phyloP scores from a whole-genome alignment of 2,329 filamentous ascomycete genomes.

The Emydomyces testavorans region DNA sequence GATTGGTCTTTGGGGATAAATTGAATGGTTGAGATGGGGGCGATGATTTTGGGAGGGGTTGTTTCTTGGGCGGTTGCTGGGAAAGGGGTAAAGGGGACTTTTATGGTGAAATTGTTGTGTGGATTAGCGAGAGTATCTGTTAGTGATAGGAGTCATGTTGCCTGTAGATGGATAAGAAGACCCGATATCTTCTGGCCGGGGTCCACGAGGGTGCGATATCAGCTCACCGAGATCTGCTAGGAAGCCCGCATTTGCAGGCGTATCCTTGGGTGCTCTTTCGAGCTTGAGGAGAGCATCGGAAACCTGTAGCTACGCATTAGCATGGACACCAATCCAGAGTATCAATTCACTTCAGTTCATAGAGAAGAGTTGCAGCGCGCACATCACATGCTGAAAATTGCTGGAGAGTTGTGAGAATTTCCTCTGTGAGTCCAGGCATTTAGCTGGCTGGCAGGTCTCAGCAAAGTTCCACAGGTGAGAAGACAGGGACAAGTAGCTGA shows the following conservation, averaged over 20 bases:
- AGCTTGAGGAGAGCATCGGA: conserved; percentile 64
- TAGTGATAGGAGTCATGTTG: neutral
- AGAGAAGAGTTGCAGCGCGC: conserved; percentile 9
- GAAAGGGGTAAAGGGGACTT: conserved; percentile 30
- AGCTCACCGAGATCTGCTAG: conserved; percentile 49
- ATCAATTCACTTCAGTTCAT: neutral
- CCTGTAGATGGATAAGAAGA: too few species aligned
- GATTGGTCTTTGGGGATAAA: conserved; percentile 49
- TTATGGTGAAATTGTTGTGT: neutral
- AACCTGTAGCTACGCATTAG: conserved; percentile 35
- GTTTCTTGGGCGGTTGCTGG: conserved; percentile 24
- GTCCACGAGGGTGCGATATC: too few species aligned
- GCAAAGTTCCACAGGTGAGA: neutral
- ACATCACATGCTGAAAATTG: conserved; percentile 38
- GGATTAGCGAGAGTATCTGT: conserved; percentile 8
- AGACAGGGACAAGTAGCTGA: too few species aligned
- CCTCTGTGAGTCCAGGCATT: conserved; percentile 17
- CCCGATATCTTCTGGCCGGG: too few species aligned
- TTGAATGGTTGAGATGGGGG: conserved; percentile 35
- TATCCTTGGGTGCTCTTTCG: conserved; percentile 32
- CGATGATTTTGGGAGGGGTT: conserved; percentile 29
- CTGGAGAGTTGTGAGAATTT: conserved; percentile 26
- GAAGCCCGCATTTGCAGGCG: conserved; percentile 53
- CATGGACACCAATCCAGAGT: neutral
- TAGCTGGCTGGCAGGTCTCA: neutral